Percentiles rank a stretch among this genome's conserved stretches.
phyloP scores from a whole-genome alignment of 805 yeast species.

The Starmerella davenportii region DNA sequence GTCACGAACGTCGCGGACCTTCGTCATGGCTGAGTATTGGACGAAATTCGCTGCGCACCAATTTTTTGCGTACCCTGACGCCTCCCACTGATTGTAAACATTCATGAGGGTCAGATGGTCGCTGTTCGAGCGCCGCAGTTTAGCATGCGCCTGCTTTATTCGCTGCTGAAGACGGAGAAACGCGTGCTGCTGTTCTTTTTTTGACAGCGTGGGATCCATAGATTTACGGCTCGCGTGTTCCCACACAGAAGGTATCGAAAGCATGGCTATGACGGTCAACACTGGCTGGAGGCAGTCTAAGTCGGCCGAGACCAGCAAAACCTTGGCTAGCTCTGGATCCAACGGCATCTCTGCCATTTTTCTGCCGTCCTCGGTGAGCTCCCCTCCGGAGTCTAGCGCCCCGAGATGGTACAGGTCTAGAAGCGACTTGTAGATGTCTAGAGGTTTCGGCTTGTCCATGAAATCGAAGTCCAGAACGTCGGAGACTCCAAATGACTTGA shows the following conservation, averaged over 20 bases:
- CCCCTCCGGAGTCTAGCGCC: slow-evolving; percentile 70
- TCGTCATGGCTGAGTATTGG: slow-evolving; percentile 56
- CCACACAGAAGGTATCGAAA: slow-evolving; percentile 59
- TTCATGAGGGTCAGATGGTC: slow-evolving; percentile 74
- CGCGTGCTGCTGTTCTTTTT: not conserved
- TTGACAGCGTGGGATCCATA: slow-evolving; percentile 20
- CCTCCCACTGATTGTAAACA: slow-evolving; percentile 64
- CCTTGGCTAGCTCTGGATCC: slow-evolving; percentile 76
- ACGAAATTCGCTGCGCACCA: slow-evolving; percentile 75
- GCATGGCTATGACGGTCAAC: slow-evolving; percentile 61
- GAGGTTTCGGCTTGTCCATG: slow-evolving; percentile 73
- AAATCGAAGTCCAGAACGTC: slow-evolving; percentile 73
- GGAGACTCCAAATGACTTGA: slow-evolving; percentile 68
- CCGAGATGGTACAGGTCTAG: slow-evolving; percentile 74
- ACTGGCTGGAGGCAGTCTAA: slow-evolving; percentile 49
- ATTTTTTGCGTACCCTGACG: slow-evolving; percentile 33
- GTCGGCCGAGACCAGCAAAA: slow-evolving; percentile 43
- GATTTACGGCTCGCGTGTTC: slow-evolving; percentile 48
- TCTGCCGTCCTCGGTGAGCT: slow-evolving; percentile 57
- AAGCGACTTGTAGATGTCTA: slow-evolving; percentile 53
- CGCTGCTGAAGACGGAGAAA: slow-evolving; percentile 13
- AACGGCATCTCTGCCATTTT: slow-evolving; percentile 85
- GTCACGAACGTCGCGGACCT: slow-evolving; percentile 63
- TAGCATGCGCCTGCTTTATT: slow-evolving; percentile 36
- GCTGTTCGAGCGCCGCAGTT: slow-evolving; percentile 56